Conservation (phyloP, 2,329 filamentous ascomycete genomes). For the Claviceps capensis region DNA sequence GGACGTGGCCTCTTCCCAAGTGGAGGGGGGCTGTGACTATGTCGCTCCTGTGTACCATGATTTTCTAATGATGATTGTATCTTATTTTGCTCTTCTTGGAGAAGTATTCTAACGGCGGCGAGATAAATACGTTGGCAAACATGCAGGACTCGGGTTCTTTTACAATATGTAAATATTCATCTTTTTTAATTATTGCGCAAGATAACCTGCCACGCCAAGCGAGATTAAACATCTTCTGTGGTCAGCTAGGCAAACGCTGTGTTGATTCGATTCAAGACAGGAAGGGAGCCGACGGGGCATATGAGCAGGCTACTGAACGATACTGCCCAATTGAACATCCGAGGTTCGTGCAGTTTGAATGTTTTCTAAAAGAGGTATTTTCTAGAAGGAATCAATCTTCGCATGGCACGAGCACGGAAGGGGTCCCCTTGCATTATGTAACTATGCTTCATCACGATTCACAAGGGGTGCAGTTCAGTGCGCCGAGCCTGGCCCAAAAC, state of each 20-base stretch:
- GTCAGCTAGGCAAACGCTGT: background rate
- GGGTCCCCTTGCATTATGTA: background rate
- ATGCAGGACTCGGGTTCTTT: background rate
- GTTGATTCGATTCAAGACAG: background rate
- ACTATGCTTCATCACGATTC: conserved; percentile 1
- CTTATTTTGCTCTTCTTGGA: background rate
- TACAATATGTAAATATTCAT: background rate
- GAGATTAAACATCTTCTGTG: background rate
- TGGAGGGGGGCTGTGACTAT: background rate
- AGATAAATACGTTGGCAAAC: background rate
- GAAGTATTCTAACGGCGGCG: background rate
- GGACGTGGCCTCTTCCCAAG: background rate
- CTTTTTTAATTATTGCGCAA: background rate
- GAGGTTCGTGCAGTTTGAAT: too few relatives aligned
- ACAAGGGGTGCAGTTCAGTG: conserved; percentile 2
- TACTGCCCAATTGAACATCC: too few relatives aligned
- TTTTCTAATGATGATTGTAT: background rate
- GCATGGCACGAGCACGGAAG: background rate
- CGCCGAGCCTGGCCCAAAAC: conserved; percentile 2
- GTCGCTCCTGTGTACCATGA: background rate
- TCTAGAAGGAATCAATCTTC: background rate
- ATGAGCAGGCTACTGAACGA: background rate
- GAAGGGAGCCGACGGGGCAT: background rate
- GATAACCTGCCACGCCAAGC: background rate
- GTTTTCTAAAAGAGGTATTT: too few relatives aligned